These are phyloP conservation scores for Dispira simplex DNA, from an alignment of 192 early-diverging fungal species.

Conservation along the genomic window DNA sequence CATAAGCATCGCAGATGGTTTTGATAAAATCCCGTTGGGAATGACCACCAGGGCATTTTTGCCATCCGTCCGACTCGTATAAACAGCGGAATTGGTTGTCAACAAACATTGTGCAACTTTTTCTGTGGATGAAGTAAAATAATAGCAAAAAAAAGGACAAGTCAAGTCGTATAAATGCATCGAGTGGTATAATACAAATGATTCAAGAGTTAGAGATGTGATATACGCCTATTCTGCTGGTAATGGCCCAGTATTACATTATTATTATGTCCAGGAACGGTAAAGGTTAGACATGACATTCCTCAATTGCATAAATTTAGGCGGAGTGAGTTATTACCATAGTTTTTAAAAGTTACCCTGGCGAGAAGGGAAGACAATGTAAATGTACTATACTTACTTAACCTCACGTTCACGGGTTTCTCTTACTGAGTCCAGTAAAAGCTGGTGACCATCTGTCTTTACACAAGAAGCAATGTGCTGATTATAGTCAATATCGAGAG, in stretches of 20 bases:
- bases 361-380: too few species aligned
- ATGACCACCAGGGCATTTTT: conserved; percentile 8
- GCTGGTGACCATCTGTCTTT: not conserved
- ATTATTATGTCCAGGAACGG: not conserved
- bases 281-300: not conserved
- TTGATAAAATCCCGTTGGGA: not conserved
- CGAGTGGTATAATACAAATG: too few species aligned
- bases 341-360: not conserved
- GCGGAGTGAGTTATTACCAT: not conserved
- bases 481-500: not conserved
- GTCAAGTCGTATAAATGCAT: too few species aligned
- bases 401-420: not conserved
- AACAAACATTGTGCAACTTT: conserved; percentile 5
- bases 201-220: too few species aligned
- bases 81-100: conserved; percentile 7
- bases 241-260: not conserved
- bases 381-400: not conserved
- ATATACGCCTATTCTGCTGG: too few species aligned
- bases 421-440: not conserved
- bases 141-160: too few species aligned
- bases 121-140: too few species aligned
- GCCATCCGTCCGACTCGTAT: conserved; percentile 9
- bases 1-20: conserved; percentile 5
- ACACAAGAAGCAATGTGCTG: not conserved
- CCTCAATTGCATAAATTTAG: not conserved